Evolutionary conservation across 371 early-diverging fungal genomes (phyloP).

Genomic region (Batkoa obscura): DNA sequence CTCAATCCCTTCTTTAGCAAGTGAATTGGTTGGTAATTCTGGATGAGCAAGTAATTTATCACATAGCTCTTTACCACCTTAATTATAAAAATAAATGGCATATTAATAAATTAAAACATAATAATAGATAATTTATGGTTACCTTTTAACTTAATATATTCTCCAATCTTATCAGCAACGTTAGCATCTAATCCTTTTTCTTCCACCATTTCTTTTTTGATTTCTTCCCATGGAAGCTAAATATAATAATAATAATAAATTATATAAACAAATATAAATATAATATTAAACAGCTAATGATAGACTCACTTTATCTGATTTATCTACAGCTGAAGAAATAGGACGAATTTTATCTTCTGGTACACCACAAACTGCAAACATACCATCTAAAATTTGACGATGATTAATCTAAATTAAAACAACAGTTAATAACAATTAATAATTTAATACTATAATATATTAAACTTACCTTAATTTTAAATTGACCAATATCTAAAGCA

Average conservation of each 20-base stretch:
- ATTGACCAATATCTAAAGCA: slow-evolving; percentile 58
- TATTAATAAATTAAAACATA: no score
- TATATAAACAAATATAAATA: background rate
- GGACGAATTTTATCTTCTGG: slow-evolving; percentile 63
- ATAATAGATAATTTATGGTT: background rate
- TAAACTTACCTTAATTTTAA: slow-evolving; percentile 50
- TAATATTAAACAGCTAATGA: background rate
- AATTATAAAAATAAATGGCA: background rate
- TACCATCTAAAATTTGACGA: slow-evolving; percentile 89
- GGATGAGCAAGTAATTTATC: slow-evolving; percentile 40
- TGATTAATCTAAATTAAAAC: slow-evolving; percentile 55
- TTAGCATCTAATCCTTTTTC: slow-evolving; percentile 67
- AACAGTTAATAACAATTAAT: no score
- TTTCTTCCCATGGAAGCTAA: slow-evolving; percentile 77
- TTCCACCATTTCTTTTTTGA: slow-evolving; percentile 84
- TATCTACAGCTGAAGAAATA: slow-evolving; percentile 97
- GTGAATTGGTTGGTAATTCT: slow-evolving; percentile 35
- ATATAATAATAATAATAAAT: background rate
- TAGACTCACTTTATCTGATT: slow-evolving; percentile 81
- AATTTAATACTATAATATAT: background rate
- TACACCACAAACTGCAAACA: slow-evolving; percentile 92
- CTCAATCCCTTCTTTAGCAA: slow-evolving; percentile 65
- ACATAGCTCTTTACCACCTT: slow-evolving; percentile 56
- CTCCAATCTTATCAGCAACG: slow-evolving; percentile 78
- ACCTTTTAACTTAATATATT: slow-evolving; percentile 68